A percentile compares a stretch with the other conserved stretches of the same genome.
These are phyloP conservation scores for Planoprotostelium fungivorum DNA, from an alignment of 78 protist species.

Conservation along the genomic window DNA sequence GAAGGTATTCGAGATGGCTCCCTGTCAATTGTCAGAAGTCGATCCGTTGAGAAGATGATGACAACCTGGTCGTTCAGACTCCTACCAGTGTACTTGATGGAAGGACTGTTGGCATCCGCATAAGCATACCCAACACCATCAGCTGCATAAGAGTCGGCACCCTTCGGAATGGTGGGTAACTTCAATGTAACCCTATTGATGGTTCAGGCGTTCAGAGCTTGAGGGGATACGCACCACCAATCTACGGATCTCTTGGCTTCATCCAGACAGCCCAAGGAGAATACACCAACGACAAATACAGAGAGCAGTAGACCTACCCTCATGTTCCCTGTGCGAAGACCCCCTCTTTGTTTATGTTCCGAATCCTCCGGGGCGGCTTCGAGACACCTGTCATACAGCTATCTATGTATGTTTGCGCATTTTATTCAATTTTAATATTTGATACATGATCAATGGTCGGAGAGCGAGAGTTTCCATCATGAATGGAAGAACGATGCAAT, in stretches of 20 bases:
- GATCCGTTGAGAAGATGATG: too few relatives aligned
- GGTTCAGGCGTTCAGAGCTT: neutral
- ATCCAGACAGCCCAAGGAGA: conserved; percentile 16
- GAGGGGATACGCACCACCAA: conserved; percentile 50
- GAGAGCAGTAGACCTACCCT: neutral
- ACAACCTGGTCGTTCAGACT: conserved; percentile 14
- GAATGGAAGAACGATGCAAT: too few relatives aligned
- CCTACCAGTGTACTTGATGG: neutral
- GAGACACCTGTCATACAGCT: too few relatives aligned
- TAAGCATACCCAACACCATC: neutral
- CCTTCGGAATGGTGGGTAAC: neutral
- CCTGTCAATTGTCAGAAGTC: too few relatives aligned
- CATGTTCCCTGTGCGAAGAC: too few relatives aligned
- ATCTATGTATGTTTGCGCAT: too few relatives aligned
- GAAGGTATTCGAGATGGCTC: conserved; percentile 34
- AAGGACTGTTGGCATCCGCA: conserved; percentile 25
- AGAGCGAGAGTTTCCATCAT: too few relatives aligned
- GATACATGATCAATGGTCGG: too few relatives aligned
- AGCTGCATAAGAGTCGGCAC: conserved; percentile 4
- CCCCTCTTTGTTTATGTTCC: too few relatives aligned
- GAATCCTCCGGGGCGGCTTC: too few relatives aligned
- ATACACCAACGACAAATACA: neutral
- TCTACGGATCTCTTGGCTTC: conserved; percentile 35
- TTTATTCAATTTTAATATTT: too few relatives aligned
- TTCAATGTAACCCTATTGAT: neutral